Percentiles rank a stretch among this genome's conserved stretches.
These are phyloP conservation scores for Fomitopsis schrenkii DNA, from an alignment of 1,284 basidiomycete genomes.

Conservation along the genomic window DNA sequence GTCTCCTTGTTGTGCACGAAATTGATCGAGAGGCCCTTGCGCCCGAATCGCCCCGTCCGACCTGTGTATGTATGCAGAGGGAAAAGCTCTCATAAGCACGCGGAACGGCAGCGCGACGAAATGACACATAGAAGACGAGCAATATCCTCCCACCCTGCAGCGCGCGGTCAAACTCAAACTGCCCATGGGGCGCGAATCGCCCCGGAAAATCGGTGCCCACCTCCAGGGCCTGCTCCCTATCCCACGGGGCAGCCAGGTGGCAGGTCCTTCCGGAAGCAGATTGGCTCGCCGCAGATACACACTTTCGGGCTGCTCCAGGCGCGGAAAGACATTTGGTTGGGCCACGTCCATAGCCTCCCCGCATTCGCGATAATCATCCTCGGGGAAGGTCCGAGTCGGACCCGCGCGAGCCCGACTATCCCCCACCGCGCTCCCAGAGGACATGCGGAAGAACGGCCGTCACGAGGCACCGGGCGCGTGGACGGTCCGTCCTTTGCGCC, in stretches of 20 bases:
- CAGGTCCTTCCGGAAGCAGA: not conserved
- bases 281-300: not conserved
- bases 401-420: not conserved
- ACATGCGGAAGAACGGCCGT: not conserved
- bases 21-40: conserved; percentile 95
- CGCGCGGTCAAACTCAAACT: not conserved
- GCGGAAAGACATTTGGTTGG: not conserved
- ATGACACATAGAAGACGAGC: not conserved
- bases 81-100: not conserved
- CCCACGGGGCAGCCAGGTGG: not conserved
- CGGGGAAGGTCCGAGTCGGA: not conserved
- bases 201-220: not conserved
- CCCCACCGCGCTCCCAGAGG: not conserved
- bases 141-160: not conserved
- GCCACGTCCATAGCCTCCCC: not conserved
- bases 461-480: not conserved
- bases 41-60: conserved; percentile 92
- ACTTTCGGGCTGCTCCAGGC: not conserved
- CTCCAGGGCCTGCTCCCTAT: not conserved
- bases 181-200: not conserved
- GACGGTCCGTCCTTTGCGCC: not conserved
- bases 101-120: not conserved
- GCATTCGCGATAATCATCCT: not conserved
- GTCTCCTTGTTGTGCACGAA: conserved; percentile 89
- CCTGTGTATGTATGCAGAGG: conserved; percentile 43